These are phyloP conservation scores for Mucor irregularis DNA, from an alignment of 371 early-diverging fungal species.

Conservation along the genomic window DNA sequence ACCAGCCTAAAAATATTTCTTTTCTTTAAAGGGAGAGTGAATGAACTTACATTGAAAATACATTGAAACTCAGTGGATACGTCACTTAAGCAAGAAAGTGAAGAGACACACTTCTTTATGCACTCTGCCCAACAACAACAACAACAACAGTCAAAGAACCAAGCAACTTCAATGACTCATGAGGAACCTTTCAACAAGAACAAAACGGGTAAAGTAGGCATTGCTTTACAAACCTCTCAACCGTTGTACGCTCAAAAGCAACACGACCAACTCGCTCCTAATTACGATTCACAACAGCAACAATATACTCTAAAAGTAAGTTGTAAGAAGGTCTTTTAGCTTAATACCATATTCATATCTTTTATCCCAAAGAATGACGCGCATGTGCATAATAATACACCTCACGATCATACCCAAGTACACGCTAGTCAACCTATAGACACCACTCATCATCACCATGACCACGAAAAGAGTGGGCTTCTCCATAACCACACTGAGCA, in stretches of 20 bases:
- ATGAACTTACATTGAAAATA: too few relatives aligned
- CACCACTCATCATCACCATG: conserved; percentile 22
- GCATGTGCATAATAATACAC: conserved; percentile 12
- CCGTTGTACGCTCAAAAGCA: conserved; percentile 11
- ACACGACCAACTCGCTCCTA: background rate
- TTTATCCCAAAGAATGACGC: too few relatives aligned
- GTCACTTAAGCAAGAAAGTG: too few relatives aligned
- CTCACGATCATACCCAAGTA: conserved; percentile 18
- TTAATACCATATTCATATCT: conserved; percentile 14
- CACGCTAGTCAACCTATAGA: too few relatives aligned
- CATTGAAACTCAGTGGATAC: background rate
- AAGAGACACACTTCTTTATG: background rate
- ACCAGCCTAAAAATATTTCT: too few relatives aligned
- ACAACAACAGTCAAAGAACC: too few relatives aligned
- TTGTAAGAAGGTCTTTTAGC: conserved; percentile 2
- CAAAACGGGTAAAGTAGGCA: background rate
- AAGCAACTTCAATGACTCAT: background rate
- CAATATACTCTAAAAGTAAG: background rate
- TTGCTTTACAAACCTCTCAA: conserved; percentile 12
- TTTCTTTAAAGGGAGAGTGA: too few relatives aligned
- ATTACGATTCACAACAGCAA: background rate
- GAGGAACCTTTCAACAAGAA: background rate
- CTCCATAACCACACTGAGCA: conserved; percentile 21
- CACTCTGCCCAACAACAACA: background rate
- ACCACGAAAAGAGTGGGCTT: conserved; percentile 17